Conservation (phyloP, 805 yeast genomes). For the Lachancea waltii region DNA sequence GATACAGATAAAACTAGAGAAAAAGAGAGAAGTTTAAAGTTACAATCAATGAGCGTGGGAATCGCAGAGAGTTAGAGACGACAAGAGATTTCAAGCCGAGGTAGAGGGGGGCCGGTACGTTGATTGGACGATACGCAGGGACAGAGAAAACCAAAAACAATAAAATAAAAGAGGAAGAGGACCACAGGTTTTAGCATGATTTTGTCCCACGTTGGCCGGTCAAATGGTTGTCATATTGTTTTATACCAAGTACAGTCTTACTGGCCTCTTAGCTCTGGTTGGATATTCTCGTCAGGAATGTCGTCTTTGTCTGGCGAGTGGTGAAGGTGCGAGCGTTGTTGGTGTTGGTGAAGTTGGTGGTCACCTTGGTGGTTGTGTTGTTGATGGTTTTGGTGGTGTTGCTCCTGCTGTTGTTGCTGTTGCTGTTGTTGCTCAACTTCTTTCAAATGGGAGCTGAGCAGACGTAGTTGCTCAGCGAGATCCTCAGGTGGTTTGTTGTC, state of each 20-base stretch:
- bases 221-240: no score
- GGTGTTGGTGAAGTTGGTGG: slow-evolving; percentile 4
- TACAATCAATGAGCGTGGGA: no score
- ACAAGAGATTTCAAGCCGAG: no score
- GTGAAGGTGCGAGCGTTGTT: slow-evolving; percentile 2
- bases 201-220: not conserved
- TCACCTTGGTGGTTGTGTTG: slow-evolving; percentile 4
- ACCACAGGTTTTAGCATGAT: not conserved
- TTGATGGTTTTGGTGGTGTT: slow-evolving; percentile 8
- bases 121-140: no score
- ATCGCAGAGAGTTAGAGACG: no score
- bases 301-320: slow-evolving; percentile 16
- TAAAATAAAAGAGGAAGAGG: not conserved
- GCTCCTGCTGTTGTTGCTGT: slow-evolving; percentile 9
- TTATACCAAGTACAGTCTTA: no score
- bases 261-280: slow-evolving; percentile 33
- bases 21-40: not conserved
- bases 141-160: no score
- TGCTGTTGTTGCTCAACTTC: slow-evolving; percentile 24
- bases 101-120: no score
- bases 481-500: slow-evolving; percentile 32
- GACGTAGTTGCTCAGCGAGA: slow-evolving; percentile 32
- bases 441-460: slow-evolving; percentile 31
- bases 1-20: not conserved
- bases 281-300: slow-evolving; percentile 32